Evolutionary conservation across 345 rosid genomes (phyloP).

Genomic region (Arabis alpina): DNA sequence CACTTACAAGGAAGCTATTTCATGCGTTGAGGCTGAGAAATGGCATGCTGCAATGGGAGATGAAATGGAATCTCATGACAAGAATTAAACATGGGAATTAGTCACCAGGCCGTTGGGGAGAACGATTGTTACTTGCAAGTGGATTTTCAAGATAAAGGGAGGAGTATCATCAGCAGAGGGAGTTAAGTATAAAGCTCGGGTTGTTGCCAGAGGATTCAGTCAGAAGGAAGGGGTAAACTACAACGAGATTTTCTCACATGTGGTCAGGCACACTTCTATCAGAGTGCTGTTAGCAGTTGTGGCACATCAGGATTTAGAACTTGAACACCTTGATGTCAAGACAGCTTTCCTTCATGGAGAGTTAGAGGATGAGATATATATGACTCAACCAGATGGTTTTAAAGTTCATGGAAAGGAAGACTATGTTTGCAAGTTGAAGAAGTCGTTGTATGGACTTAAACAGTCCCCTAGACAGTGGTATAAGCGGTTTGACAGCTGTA

Average conservation of each 20-base stretch:
- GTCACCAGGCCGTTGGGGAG: neutral
- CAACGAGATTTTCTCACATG: slow-evolving; percentile 4
- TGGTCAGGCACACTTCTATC: neutral
- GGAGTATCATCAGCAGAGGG: neutral
- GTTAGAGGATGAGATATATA: neutral
- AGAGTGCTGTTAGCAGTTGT: neutral
- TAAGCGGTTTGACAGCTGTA: neutral
- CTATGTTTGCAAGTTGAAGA: neutral
- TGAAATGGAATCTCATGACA: neutral
- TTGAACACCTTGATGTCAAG: slow-evolving; percentile 1
- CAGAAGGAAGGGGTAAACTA: neutral
- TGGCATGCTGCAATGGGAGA: neutral
- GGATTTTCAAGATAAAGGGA: neutral
- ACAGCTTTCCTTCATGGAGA: neutral
- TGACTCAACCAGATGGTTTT: neutral
- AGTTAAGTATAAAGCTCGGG: neutral
- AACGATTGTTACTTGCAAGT: neutral
- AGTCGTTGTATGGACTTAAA: neutral
- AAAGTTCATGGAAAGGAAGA: neutral
- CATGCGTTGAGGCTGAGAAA: neutral
- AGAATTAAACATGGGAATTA: neutral
- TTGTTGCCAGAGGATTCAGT: neutral
- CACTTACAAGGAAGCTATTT: neutral
- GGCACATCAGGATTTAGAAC: neutral
- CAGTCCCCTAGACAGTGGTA: neutral